Evolutionary conservation across 1,284 basidiomycete species (phyloP).

Genomic region (Cyathus olla): DNA sequence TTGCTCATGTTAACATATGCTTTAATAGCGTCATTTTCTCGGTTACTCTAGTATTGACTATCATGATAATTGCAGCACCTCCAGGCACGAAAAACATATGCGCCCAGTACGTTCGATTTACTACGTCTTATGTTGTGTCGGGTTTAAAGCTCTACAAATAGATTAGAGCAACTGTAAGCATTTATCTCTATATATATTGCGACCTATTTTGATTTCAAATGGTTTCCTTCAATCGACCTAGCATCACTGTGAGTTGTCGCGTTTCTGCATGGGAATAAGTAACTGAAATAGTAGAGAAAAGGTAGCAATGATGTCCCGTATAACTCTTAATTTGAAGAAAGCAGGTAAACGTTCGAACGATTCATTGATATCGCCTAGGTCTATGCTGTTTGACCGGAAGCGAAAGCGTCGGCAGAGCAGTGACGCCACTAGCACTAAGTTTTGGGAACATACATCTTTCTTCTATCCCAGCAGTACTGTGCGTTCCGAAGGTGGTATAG

Average conservation of each 20-base stretch:
- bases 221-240: constrained; percentile 8
- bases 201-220: background rate
- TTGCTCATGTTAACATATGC: background rate
- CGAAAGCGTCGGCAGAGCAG: constrained; percentile 10
- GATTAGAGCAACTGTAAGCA: constrained; percentile 62
- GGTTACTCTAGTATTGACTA: constrained; percentile 60
- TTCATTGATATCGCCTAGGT: constrained; percentile 18
- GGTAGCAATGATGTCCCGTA: constrained; percentile 66
- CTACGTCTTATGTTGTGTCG: background rate
- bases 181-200: background rate
- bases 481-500: too few relatives aligned
- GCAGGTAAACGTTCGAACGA: constrained; percentile 23
- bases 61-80: constrained; percentile 61
- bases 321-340: constrained; percentile 58
- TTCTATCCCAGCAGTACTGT: too few relatives aligned
- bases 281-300: constrained; percentile 16
- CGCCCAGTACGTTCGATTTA: constrained; percentile 58
- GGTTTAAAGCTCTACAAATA: constrained; percentile 20
- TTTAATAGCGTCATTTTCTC: constrained; percentile 59
- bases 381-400: constrained; percentile 27
- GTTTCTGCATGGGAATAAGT: background rate
- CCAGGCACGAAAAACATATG: constrained; percentile 61
- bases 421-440: background rate
- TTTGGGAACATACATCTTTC: background rate
- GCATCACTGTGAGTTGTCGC: constrained; percentile 30